Evolutionary conservation across 192 early-diverging fungal species (phyloP), one percentile per base, ranked within the genome.

Genomic region (Lobosporangium transversale): DNA sequence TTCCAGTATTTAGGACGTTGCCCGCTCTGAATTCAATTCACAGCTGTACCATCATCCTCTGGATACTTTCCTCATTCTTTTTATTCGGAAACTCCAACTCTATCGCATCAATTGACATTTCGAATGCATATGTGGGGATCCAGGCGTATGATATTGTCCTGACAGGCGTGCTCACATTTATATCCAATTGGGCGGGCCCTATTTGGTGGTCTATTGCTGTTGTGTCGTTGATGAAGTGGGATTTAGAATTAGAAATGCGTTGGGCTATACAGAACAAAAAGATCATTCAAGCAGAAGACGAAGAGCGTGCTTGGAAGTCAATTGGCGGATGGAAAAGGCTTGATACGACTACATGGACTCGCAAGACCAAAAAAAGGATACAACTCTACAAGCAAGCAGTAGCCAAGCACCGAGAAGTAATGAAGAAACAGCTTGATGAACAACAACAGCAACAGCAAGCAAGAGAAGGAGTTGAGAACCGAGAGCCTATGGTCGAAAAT

Each of bases 91-190:
- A 91, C 73, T 90, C 90, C 0, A 94, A 94, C 64, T 90, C 91
- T 5, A 88, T 94, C 21, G 89, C 92, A 1, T 90, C 91, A 11
- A 79, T 92, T n/a, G 92, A 94, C 49, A 79, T 94, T 21, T 89
- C 91, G 60, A 89, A 89, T 52, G 86, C 91, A 2, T 94, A 94
- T 59, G 84, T 88, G 4, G 92, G 92, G 4, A 86, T 94, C 30
- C 81, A 87, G 42, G 80, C 80, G 6, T 94, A 92, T 78, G 81
- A 84, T 66, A 82, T 87, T 29, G 53, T 37, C 2, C 36, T 84
- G 30, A 90, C 91, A 14, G 91, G 92, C 3, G 36, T 89, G 6
- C 70, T 92, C n/a, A 86, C 90, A 4, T 94, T 91, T 76, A 59
- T 84, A 12, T 78, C 80, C 29, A 94, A 91, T 74, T 94, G 92